phyloP scores from a whole-genome alignment of 139 green algal species.

The Coelastrella sp. region DNA sequence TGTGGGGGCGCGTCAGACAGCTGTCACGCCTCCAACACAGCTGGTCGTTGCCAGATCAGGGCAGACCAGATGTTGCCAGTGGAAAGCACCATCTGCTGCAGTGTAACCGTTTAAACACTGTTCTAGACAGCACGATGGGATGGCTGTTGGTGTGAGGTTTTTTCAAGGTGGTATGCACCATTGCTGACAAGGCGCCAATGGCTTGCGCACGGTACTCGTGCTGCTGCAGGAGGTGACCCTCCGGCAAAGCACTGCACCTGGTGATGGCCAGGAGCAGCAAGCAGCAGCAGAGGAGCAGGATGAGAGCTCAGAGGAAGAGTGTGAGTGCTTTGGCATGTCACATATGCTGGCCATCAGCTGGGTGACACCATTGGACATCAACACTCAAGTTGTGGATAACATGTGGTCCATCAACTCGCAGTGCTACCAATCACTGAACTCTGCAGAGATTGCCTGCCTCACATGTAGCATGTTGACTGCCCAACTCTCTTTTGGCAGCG shows the following conservation, averaged over 20 bases:
- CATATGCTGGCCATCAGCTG: background rate
- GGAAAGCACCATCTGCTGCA: too few relatives aligned
- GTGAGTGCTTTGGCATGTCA: background rate
- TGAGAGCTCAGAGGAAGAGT: background rate
- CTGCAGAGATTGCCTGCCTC: too few relatives aligned
- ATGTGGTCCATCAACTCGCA: too few relatives aligned
- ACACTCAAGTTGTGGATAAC: background rate
- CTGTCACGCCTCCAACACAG: too few relatives aligned
- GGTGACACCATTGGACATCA: background rate
- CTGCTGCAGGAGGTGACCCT: slow-evolving; percentile 34
- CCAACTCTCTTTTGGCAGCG: too few relatives aligned
- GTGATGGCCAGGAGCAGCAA: slow-evolving; percentile 15
- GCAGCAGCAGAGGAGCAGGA: slow-evolving; percentile 9
- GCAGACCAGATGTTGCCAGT: too few relatives aligned
- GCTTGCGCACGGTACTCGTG: background rate
- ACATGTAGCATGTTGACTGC: too few relatives aligned
- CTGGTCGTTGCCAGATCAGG: too few relatives aligned
- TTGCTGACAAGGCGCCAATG: background rate
- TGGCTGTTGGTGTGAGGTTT: background rate
- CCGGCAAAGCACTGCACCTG: too few relatives aligned
- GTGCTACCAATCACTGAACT: too few relatives aligned
- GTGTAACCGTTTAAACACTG: background rate
- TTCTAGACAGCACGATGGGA: background rate
- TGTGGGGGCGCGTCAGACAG: too few relatives aligned
- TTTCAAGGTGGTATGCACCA: background rate